Evolutionary conservation across 495 filamentous ascomycete species (phyloP), one percentile per base, ranked within the genome.

Genomic region (Hypoxylon rickii): DNA sequence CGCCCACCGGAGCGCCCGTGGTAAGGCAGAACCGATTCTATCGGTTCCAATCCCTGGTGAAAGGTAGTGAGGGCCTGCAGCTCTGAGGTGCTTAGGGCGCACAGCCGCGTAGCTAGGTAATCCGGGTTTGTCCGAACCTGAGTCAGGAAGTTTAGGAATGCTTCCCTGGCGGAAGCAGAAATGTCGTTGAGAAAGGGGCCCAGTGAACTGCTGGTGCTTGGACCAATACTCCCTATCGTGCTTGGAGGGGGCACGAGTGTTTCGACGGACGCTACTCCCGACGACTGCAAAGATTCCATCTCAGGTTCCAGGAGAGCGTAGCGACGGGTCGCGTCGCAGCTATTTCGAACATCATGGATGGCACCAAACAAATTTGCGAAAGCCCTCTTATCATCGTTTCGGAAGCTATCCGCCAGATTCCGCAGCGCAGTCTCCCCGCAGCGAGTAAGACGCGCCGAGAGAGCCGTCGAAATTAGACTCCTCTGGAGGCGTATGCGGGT

Each of bases 281-380:
- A 64, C 52, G 75, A 64, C 58, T 75, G 70, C 68, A 73, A 51
- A 29, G 73, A 62, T 17, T 88, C 82, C 73, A 86, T 77, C 67
- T 89, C 86, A 7, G 82, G 84, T 56, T 88, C 86, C 73, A 89
- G 63, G 24, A 88, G 70, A 33, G 85, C 86, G 76, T 84, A 87
- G 24, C 82, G 77, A 48, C 83, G 78, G 21, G 81, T 86, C 51
- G 84, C 81, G 64, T 88, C 86, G 77, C 90, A 96, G 19, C 89
- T 90, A 64, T 89, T 89, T 71, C 88, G 83, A 42, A 96, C 87
- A 73, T 96, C 90, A 74, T 91, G 86, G 54, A 96, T 79, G 42
- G 90, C 87, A 77, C 93, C 89, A 70, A 92, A 96, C 39, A 96
- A 76, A 64, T 82, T 83, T 46, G 87, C 88, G 74, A 98, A 98